Base-by-base conservation (phyloP, 768 basidiomycete species). In the Amylocystis lapponica region DNA sequence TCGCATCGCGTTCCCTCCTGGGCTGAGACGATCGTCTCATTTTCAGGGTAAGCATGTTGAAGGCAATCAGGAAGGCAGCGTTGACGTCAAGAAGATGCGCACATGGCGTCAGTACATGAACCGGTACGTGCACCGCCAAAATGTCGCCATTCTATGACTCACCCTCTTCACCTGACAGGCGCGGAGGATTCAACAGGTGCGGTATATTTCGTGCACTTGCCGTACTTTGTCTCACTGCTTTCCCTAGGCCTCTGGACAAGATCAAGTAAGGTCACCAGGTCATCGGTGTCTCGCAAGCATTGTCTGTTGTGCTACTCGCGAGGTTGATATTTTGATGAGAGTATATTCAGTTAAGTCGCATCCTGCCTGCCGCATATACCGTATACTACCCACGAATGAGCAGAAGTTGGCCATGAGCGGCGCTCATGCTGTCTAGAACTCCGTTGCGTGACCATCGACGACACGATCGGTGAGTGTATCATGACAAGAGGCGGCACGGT, bases 41-140 rank as follows among this genome's bases (percentile, higher is more conserved):
- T 19, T 34, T 21, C 54, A 91, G 90, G 85, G 84, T 32, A 87
- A 86, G 57, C 76, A 72, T 36, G 87, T 93, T 27, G 69, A 75
- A 27, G 88, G 91, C 19, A 92, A 95, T 47, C 85, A 94, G 64
- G 83, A 86, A 48, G 86, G 83, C 33, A 55, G 47, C 27, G 74
- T 70, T 27, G 63, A 78, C 41, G 64, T 85, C 53, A 92, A 87
- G 74, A 92, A 90, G 67, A 78, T 77, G 44, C 72, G 91, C 47
- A 94, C 90, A 20, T 95, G 92, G 94, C 74, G 92, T 51, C 95
- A 98, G 65, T 99, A 99, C 64, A 99, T 99, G 95, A 97, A 97
- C 63, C 78, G 92, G 80, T 82, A 54, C 36, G 73, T 45, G 20
- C 33, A 11, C 34, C 26, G 42, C 16, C 25, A 39, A n/a, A 21